Evolutionary conservation across 2,329 filamentous ascomycete species (phyloP).

Genomic region (Penicillium glabrum): DNA sequence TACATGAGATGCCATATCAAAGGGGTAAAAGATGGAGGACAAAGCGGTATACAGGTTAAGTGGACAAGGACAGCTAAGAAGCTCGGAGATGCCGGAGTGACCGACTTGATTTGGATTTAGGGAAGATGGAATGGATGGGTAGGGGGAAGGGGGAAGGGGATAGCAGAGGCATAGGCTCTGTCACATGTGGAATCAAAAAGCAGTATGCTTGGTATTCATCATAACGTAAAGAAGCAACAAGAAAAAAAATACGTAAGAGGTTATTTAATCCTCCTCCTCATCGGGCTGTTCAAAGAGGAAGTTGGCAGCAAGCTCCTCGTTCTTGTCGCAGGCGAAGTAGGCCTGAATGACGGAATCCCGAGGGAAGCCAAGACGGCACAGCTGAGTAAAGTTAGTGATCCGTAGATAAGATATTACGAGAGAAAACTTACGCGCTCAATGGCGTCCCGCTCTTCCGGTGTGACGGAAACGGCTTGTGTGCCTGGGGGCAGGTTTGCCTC

Average conservation of each 20-base stretch:
- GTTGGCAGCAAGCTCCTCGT: conserved; percentile 96
- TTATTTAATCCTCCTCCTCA: conserved; percentile 59
- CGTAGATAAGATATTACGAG: neutral
- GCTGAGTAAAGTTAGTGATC: conserved; percentile 48
- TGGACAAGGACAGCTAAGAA: conserved; percentile 1
- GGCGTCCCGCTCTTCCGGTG: conserved; percentile 92
- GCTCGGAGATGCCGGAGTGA: conserved; percentile 2
- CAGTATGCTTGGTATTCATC: conserved; percentile 30
- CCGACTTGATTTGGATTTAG: conserved; percentile 3
- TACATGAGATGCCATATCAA: conserved; percentile 29
- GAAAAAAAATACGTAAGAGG: conserved; percentile 3
- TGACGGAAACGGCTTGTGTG: conserved; percentile 85
- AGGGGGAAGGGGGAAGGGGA: neutral
- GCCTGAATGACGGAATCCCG: conserved; percentile 94
- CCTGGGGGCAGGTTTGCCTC: conserved; percentile 78
- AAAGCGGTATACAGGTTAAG: conserved; percentile 7
- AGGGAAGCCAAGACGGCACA: conserved; percentile 90
- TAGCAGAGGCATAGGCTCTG: conserved; percentile 6
- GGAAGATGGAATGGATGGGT: conserved; percentile 3
- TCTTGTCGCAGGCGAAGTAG: conserved; percentile 99
- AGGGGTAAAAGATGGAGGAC: conserved; percentile 2
- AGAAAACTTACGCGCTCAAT: conserved; percentile 79
- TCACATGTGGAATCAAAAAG: conserved; percentile 17
- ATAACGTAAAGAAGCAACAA: conserved; percentile 23
- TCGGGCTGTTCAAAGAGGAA: conserved; percentile 97